A percentile compares a stretch with the other conserved stretches of the same genome.
phyloP scores from a whole-genome alignment of 768 basidiomycete species.

The Tulasnella sp. region DNA sequence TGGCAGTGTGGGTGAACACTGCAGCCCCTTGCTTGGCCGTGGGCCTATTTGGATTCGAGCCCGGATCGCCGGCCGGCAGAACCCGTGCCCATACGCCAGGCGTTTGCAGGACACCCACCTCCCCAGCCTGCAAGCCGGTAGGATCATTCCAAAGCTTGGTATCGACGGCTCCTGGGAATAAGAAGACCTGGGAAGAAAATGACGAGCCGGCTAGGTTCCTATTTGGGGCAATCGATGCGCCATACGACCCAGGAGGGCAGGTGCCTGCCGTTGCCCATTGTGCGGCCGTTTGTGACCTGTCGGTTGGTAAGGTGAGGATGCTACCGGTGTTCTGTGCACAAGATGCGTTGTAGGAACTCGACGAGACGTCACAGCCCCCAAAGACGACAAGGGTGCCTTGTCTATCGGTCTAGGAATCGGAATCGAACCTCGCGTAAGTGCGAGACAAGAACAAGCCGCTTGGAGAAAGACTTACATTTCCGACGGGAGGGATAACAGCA shows the following conservation, averaged over 20 bases:
- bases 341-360: slow-evolving; percentile 27
- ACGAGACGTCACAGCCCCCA: slow-evolving; percentile 40
- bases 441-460: not conserved
- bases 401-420: not conserved
- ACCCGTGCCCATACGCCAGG: slow-evolving; percentile 59
- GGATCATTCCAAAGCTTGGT: slow-evolving; percentile 53
- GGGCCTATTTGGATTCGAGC: slow-evolving; percentile 40
- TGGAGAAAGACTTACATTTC: slow-evolving; percentile 2
- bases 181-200: slow-evolving; percentile 52
- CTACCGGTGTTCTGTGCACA: slow-evolving; percentile 53
- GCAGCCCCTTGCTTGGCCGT: slow-evolving; percentile 59
- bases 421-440: not conserved
- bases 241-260: slow-evolving; percentile 44
- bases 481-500: slow-evolving; percentile 33
- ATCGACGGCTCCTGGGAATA: slow-evolving; percentile 58
- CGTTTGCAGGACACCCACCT: slow-evolving; percentile 53
- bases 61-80: slow-evolving; percentile 66
- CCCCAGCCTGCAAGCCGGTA: slow-evolving; percentile 47
- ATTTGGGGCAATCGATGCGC: slow-evolving; percentile 50
- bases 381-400: slow-evolving; percentile 37
- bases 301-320: slow-evolving; percentile 37
- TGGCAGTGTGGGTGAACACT: slow-evolving; percentile 40
- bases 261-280: slow-evolving; percentile 31
- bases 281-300: slow-evolving; percentile 14
- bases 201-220: slow-evolving; percentile 41